Conservation (phyloP, 768 basidiomycete genomes). For the Grammothele lineata region DNA sequence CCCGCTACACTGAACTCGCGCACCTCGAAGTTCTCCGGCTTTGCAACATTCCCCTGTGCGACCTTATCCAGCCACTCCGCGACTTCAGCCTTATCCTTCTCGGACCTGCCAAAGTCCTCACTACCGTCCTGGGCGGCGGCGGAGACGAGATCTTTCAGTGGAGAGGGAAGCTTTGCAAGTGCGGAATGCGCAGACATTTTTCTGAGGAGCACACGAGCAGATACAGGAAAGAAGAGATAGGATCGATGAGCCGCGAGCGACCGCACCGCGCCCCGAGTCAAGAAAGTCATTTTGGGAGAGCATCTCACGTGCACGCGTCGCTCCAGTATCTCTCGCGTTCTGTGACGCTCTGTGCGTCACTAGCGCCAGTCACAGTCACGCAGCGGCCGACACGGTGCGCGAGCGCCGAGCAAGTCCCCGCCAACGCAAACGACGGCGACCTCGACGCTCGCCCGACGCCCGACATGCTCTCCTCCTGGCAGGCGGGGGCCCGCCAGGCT, state of each 20-base stretch:
- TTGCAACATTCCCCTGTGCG: conserved; percentile 43
- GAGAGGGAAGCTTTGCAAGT: conserved; percentile 24
- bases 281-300: conserved; percentile 13
- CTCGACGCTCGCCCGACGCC: background rate
- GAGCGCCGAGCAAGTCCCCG: background rate
- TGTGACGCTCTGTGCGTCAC: conserved; percentile 3
- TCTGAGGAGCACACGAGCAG: conserved; percentile 2
- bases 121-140: conserved; percentile 38
- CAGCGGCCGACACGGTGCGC: background rate
- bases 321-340: conserved; percentile 3
- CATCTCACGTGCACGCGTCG: conserved; percentile 15
- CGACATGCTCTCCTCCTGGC: conserved; percentile 12
- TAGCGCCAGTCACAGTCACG: conserved; percentile 3
- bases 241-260: conserved; percentile 10
- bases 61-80: conserved; percentile 68
- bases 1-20: conserved; percentile 1
- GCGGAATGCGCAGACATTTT: conserved; percentile 24
- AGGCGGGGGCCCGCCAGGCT: conserved; percentile 16
- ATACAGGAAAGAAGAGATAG: too few relatives aligned
- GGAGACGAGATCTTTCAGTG: conserved; percentile 47
- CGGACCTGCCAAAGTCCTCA: conserved; percentile 46
- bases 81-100: conserved; percentile 62
- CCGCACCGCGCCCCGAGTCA: conserved; percentile 10
- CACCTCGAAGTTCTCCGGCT: conserved; percentile 49
- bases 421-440: background rate